Evolutionary conservation across 192 early-diverging fungal species (phyloP), one percentile per base, ranked within the genome.

Genomic region (Coemansia sp.): DNA sequence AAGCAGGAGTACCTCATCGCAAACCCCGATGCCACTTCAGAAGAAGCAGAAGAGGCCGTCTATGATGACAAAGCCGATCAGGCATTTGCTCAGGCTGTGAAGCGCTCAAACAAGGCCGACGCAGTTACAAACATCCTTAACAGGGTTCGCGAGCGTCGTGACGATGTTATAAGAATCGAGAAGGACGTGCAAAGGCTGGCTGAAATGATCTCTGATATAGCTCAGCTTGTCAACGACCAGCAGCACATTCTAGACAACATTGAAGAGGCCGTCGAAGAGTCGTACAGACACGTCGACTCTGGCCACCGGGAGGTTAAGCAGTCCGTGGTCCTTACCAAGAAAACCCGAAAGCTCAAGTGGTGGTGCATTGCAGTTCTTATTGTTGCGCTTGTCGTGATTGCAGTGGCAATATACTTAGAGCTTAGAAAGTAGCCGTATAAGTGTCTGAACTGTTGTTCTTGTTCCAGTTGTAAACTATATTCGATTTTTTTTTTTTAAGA

Each of bases 321-420:
- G 54, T 68, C 64, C 24, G 66, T 76, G 21, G 59, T 65, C 23
- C 39, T 27, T 36, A 32, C 51, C 9, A 65, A 67, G 54, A 65
- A 64, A 54, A 55, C 39, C 11, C 68, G 68, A 24, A 75, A 75
- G 73, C 39, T 36, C 51, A 21, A 24, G 57, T 75, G 73, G 73
- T 50, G 46, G 42, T 36, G 22, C 62, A 31, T 77, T 10, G 29
- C 54, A 39, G 29, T 74, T 20, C 6, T 57, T 6, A 59, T 86
- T 75, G 31, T 83, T 72, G 22, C 39, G 10, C 61, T 83, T 73
- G 36, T 86, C 75, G 57, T 68, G 63, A 58, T 74, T 65, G 61
- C 67, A 56, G 52, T 75, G 64, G 25, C 70, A 27, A 21, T 70
- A 8, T 68, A 81, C 11, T 31, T 67, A 8, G 60, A 67, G 57